Evolutionary conservation across 2,329 filamentous ascomycete genomes (phyloP).

Genomic region (Colletotrichum musicola): DNA sequence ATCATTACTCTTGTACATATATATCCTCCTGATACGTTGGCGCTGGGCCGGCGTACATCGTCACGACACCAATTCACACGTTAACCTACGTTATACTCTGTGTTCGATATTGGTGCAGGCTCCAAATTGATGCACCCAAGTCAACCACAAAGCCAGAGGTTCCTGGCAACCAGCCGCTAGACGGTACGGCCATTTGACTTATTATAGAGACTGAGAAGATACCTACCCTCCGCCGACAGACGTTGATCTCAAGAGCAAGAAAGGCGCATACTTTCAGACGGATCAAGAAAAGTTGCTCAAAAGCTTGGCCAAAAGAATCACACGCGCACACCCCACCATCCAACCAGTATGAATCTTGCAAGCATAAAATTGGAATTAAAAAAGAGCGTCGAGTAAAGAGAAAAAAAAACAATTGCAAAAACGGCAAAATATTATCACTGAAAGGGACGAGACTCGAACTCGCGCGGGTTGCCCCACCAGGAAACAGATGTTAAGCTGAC

Average conservation of each 20-base stretch:
- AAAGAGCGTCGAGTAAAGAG: neutral
- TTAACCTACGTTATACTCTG: neutral
- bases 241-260: too few species aligned
- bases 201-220: too few species aligned
- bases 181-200: too few species aligned
- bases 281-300: too few species aligned
- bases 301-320: too few species aligned
- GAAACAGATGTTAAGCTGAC: slow-evolving; percentile 40
- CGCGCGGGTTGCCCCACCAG: slow-evolving; percentile 40
- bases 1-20: slow-evolving; percentile 21
- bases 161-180: too few species aligned
- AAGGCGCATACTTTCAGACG: too few species aligned
- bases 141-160: too few species aligned
- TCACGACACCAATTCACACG: neutral
- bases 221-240: too few species aligned
- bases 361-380: neutral
- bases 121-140: too few species aligned
- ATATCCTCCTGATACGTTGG: slow-evolving; percentile 13
- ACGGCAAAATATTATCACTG: slow-evolving; percentile 4
- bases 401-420: neutral
- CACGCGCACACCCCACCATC: too few species aligned
- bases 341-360: too few species aligned
- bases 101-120: neutral
- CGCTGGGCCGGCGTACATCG: slow-evolving; percentile 8
- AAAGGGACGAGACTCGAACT: slow-evolving; percentile 40